Evolutionary conservation across 345 rosid genomes (phyloP), one percentile per base, ranked within the genome.

Genomic region (Salix suchowensis): DNA sequence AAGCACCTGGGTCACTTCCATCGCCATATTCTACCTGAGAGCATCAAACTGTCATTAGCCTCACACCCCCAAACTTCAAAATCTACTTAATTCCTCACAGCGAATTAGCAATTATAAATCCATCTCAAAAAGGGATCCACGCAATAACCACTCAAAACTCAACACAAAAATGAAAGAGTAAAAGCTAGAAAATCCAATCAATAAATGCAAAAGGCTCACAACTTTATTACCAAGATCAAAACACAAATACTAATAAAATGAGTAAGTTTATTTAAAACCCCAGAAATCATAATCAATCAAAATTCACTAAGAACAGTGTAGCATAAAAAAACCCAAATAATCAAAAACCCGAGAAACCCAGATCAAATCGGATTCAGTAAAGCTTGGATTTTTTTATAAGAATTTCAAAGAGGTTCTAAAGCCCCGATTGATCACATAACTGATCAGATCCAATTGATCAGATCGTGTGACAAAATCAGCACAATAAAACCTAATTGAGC

Each of bases 1-100:
- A 67, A 91, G 95, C 82, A 91, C 82, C 85, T 89, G 89, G 7
- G 95, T 91, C 60, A 91, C 88, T 77, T 89, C 95, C 88, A 85
- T 82, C 0, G 84, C 84, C 84, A 81, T 81, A 39, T 23, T 75
- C 32, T 72, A 76, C 62, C 78, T 81, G 82, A 42, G 64, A 68
- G 40, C 15, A 32, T 73, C 48, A 42, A 70, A 36, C 73, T 15
- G 26, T 64, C 68, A 39, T 30, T 50, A 37, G 60, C 46, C 39
- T 58, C 67, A 42, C 26, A 66, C 32, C 52, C 1, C 52, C n/a
- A 21, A 14, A 48, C 68, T 61, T 74, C 52, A 26, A 68, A 40
- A 77, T 8, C 21, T 44, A 65, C 37, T 30, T 55, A 42, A 64
- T 55, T 37, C 44, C 60, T 66, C 24, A 42, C 24, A 60, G 4